Evolutionary conservation across 257 asterid genomes (phyloP).

Genomic region (Perilla frutescens): DNA sequence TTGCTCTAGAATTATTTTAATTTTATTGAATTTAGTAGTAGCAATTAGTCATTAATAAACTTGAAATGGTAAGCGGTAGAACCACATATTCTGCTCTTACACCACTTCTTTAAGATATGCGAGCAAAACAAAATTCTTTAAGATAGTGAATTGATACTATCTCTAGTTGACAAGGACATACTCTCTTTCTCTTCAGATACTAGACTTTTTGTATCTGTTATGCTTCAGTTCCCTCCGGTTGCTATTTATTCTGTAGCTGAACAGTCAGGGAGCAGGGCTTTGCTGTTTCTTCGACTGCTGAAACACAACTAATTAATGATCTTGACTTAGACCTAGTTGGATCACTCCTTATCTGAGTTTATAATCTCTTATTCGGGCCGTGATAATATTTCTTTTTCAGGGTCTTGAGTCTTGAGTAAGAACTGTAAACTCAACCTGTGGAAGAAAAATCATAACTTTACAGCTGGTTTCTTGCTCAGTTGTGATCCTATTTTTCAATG

Average conservation of each 20-base stretch:
- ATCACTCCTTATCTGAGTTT: not conserved
- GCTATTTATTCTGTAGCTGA: not conserved
- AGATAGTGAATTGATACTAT: too few species aligned
- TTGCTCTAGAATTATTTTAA: too few species aligned
- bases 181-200: not conserved
- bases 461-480: conserved; percentile 98
- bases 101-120: not conserved
- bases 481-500: conserved; percentile 36
- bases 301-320: not conserved
- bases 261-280: too few species aligned
- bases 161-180: not conserved
- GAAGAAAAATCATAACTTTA: conserved; percentile 76
- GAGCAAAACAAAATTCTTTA: too few species aligned
- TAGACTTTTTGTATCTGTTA: not conserved
- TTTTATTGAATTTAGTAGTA: too few species aligned
- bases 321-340: not conserved
- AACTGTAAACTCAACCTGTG: too few species aligned
- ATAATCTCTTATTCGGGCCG: conserved; percentile 1
- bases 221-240: conserved; percentile 17
- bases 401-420: too few species aligned
- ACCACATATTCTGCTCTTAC: not conserved
- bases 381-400: conserved; percentile 12
- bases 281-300: not conserved
- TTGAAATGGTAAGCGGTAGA: conserved; percentile 30
- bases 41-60: too few species aligned